Base-by-base conservation (phyloP, 2,329 filamentous ascomycete species). In the Aspergillus chevalieri region DNA sequence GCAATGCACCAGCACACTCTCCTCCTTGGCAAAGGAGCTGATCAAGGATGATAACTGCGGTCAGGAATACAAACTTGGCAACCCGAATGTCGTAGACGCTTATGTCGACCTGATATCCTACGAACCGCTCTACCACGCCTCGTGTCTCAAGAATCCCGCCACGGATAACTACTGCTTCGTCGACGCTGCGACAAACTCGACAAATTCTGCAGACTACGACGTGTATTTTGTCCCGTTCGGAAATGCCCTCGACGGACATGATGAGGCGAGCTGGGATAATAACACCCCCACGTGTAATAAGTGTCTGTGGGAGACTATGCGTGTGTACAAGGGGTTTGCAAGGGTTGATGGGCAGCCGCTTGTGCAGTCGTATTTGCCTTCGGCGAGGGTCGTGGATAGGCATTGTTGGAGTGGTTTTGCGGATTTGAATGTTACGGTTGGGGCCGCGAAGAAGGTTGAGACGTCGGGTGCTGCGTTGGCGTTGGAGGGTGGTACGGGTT, bases 201-300 rank as follows among this genome's bases (percentile, higher is more conserved):
- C 81, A 19, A 85, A 81, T 7, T 76, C 86, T 0, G 81, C 83
- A 28, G 86, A 93, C 65, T 79, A 82, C 30, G 92, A 91, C 63
- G 78, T 93, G 33, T 98, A 96, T 72, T 92, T 86, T 61, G 75
- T 97, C 3, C 88, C 91, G 0, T 78, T 95, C 48, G 93, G 93
- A 51, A 78, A 84, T 38, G 69, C 76, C 0, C 73, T 96, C 10
- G 74, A 12, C 79, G 79, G 19, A 81, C 34, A 38, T 17, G n/a
- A 19, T 19, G 38, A 41, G 8, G 38, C 10, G 26, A 30, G 26
- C 10, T 30, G 26, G 26, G 26, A 21, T 6, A 19, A 41, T 21
- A 41, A 41, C 17, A 7, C 38, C 15, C 15, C 38, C 84, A 22
- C 79, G 1, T 98, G 93, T 73, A 84, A 81, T 58, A 72, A 73